A percentile compares a stretch with the other conserved stretches of the same genome.
phyloP scores from a whole-genome alignment of 495 filamentous ascomycete species.

The Cladorrhinum samala region DNA sequence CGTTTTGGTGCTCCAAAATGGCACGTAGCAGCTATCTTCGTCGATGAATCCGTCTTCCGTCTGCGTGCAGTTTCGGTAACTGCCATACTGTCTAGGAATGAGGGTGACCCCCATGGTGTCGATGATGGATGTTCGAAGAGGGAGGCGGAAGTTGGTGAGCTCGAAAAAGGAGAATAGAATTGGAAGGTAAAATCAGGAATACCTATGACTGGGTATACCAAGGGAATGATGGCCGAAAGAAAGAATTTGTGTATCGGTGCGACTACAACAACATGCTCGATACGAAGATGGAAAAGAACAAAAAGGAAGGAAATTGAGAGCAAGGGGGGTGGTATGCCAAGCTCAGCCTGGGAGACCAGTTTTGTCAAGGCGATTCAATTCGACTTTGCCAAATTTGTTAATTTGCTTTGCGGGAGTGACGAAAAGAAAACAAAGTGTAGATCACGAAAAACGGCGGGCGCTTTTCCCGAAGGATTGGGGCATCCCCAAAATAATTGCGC shows the following conservation, averaged over 20 bases:
- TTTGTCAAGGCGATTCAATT: no score
- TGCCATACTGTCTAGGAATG: constrained; percentile 7
- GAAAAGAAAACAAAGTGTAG: constrained; percentile 5
- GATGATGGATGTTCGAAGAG: constrained; percentile 5
- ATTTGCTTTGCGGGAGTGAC: no score
- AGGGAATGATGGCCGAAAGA: no score
- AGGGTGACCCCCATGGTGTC: constrained; percentile 5
- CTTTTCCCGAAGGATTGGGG: no score
- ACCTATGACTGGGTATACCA: no score
- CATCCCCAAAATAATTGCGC: no score
- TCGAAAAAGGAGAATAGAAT: no score
- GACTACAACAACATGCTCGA: not conserved
- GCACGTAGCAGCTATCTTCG: constrained; percentile 30
- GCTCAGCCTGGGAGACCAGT: not conserved
- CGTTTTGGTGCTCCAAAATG: constrained; percentile 46
- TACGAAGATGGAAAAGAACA: not conserved
- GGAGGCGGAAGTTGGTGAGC: no score
- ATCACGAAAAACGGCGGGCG: constrained; percentile 1
- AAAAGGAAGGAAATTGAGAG: no score
- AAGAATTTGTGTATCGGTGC: not conserved
- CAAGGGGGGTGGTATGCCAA: no score
- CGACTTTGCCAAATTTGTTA: not conserved
- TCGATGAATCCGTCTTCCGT: constrained; percentile 28
- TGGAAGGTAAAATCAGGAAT: no score
- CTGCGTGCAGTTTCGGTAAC: constrained; percentile 11